Base-by-base conservation (phyloP, 305 asterid genomes). In the Caryopteris hybrid region DNA sequence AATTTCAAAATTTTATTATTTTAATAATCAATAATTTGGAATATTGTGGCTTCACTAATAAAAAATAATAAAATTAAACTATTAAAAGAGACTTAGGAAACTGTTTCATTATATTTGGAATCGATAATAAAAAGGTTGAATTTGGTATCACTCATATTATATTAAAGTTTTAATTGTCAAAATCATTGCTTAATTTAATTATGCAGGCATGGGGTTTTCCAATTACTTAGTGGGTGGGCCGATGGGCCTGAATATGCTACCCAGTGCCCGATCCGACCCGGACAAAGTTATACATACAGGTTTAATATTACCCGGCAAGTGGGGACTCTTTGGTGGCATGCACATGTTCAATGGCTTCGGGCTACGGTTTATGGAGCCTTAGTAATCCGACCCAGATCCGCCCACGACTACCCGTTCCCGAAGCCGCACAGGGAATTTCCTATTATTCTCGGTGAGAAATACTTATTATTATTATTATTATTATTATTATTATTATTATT, bases 301-400 rank as follows among this genome's bases (percentile, higher is more conserved):
- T 83, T 83, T 72, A 81, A 51, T 39, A n/a, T 83, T 13, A 76
- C 83, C 11, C 7, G 74, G 1, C 85, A 83, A 60, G 88, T 77
- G 31, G 87, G 89, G 8, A 83, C 91, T 4, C 86, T 85, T 6
- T 85, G 91, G 91, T 85, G 91, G 89, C 89, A 86, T 29, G 92
- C 89, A 6, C 92, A 86, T 51, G 83, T 72, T 23, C 80, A 80
- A 57, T 79, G 83, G 85, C 82, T 85, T 27, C 81, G 91, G 11
- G 86, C 87, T 14, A 83, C 88, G 0, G 92, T 86, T 50, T 62
- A 86, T 27, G 85, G 89, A 7, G 89, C 85, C 57, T 61, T 83
- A 8, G 62, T 86, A 0, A 83, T 86, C 79, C 82, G 87, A 16
- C 92, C 92, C 65, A 79, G 79, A 74, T 38, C 78, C 41, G 89